These are phyloP conservation scores for Cladophialophora exuberans DNA, from an alignment of 2,329 filamentous ascomycete genomes.

Conservation along the genomic window DNA sequence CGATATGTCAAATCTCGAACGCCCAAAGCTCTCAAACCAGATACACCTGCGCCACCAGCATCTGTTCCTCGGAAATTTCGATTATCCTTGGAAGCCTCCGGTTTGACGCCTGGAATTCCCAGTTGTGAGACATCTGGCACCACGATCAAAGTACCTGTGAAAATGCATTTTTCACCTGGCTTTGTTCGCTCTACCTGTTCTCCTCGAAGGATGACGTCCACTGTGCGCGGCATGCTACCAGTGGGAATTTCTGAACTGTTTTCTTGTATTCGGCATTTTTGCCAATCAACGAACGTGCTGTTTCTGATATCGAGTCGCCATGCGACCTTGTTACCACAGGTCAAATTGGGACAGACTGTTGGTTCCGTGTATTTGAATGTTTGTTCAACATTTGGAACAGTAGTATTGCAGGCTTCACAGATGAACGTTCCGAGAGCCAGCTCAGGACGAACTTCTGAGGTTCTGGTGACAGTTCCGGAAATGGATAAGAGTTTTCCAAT, in stretches of 20 bases:
- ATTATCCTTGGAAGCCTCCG: conserved; percentile 83
- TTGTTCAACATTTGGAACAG: conserved; percentile 91
- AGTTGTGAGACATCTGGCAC: conserved; percentile 96
- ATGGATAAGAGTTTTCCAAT: conserved; percentile 94
- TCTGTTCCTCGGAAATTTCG: conserved; percentile 75
- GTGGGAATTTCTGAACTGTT: conserved; percentile 98
- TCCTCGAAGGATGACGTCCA: conserved; percentile 93
- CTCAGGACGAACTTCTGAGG: conserved; percentile 94
- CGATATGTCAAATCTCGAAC: conserved; percentile 80
- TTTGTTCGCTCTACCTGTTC: conserved; percentile 98
- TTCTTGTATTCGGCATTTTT: conserved; percentile 96
- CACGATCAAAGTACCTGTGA: conserved; percentile 93
- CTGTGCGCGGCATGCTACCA: conserved; percentile 96
- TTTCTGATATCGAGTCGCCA: conserved; percentile 97
- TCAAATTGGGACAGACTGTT: conserved; percentile 86
- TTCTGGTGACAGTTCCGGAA: conserved; percentile 93
- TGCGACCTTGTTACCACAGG: conserved; percentile 84
- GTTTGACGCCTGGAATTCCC: conserved; percentile 80
- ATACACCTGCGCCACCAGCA: conserved; percentile 80
- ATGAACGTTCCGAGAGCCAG: conserved; percentile 89
- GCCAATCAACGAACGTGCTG: conserved; percentile 98
- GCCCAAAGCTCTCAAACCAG: conserved; percentile 87
- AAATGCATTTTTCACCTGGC: conserved; percentile 97
- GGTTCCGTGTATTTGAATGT: conserved; percentile 97
- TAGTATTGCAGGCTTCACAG: conserved; percentile 83